These are phyloP conservation scores for Magnaporthiopsis poae DNA, from an alignment of 2,329 filamentous ascomycete species.

Conservation along the genomic window DNA sequence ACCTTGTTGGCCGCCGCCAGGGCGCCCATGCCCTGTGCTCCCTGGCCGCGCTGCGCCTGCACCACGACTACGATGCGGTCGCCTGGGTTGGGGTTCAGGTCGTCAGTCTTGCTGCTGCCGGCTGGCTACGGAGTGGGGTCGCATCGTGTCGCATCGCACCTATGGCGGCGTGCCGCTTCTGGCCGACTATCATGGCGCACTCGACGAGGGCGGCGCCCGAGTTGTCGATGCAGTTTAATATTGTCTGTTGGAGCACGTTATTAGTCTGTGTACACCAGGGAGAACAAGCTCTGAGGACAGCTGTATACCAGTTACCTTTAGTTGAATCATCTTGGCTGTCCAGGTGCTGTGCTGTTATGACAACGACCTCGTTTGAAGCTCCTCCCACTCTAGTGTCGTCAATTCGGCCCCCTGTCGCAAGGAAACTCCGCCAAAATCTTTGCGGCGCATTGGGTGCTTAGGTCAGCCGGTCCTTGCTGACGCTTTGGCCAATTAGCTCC, in stretches of 20 bases:
- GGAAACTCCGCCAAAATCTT: not conserved
- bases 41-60: conserved; percentile 82
- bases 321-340: conserved; percentile 68
- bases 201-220: conserved; percentile 95
- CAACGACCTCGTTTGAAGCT: not conserved
- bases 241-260: conserved; percentile 49
- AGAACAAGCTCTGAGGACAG: too few relatives aligned
- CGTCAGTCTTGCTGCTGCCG: not conserved
- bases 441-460: not conserved
- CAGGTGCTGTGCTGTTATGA: not conserved
- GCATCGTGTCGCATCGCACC: conserved; percentile 44
- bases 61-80: conserved; percentile 96
- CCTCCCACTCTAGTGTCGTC: not conserved
- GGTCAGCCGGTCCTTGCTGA: not conserved
- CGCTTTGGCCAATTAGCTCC: not conserved
- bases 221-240: conserved; percentile 99
- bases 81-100: conserved; percentile 40
- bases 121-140: not conserved
- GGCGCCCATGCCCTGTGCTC: conserved; percentile 61
- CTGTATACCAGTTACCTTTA: conserved; percentile 53
- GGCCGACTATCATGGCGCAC: conserved; percentile 84
- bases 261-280: not conserved
- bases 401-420: not conserved
- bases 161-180: conserved; percentile 79
- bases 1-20: conserved; percentile 79